Conservation (phyloP, 768 basidiomycete genomes). For the Lactifluus rugatus region DNA sequence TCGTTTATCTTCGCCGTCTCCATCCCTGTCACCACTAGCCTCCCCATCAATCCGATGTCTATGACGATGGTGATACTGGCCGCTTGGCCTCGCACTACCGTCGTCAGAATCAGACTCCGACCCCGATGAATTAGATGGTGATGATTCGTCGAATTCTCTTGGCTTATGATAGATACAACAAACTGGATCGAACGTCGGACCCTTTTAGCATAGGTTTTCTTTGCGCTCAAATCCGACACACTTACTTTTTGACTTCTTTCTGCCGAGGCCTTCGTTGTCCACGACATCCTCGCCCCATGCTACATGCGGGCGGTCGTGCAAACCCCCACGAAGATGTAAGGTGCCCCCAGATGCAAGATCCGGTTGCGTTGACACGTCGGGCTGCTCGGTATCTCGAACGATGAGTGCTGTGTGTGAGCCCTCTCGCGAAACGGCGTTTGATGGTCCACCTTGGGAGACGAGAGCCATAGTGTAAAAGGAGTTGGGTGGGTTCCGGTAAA, state of each 20-base stretch:
- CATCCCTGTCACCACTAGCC: neutral
- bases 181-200: conserved; percentile 39
- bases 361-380: neutral
- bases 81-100: conserved; percentile 3
- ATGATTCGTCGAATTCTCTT: conserved; percentile 72
- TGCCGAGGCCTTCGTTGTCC: conserved; percentile 84
- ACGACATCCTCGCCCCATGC: conserved; percentile 54
- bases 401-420: conserved; percentile 4
- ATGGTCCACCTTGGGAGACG: neutral
- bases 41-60: neutral
- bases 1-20: neutral
- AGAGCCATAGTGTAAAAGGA: neutral
- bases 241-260: conserved; percentile 91
- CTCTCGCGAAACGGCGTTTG: conserved; percentile 6
- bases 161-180: conserved; percentile 94
- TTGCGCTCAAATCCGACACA: conserved; percentile 17
- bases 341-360: neutral
- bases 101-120: conserved; percentile 27
- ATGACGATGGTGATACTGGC: neutral
- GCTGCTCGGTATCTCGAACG: conserved; percentile 1
- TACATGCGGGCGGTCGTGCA: conserved; percentile 38
- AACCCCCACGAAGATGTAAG: conserved; percentile 7
- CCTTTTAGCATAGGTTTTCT: neutral
- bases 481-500: neutral
- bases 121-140: conserved; percentile 48